Percentiles rank a stretch among this genome's conserved stretches.
Evolutionary conservation across 1,139 yeast species (phyloP).

Genomic region (Scheffersomyces illinoinensis): DNA sequence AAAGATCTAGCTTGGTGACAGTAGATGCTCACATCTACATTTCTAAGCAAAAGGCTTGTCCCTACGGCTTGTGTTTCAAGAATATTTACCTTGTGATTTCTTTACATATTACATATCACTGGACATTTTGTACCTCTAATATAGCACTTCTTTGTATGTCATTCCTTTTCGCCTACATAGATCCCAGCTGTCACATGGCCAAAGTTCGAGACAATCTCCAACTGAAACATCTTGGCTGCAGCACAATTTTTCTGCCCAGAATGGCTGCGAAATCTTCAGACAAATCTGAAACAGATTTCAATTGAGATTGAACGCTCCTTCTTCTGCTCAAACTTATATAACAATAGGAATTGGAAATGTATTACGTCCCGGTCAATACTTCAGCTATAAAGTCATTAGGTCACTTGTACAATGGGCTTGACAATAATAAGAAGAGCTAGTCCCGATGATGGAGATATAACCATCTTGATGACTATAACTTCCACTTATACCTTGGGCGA

Average conservation of each 20-base stretch:
- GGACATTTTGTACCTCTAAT: too few species aligned
- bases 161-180: not conserved
- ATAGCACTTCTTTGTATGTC: not conserved
- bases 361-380: not conserved
- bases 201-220: not conserved
- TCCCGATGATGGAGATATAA: conserved; percentile 10
- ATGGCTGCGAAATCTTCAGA: conserved; percentile 2
- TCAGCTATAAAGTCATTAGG: not conserved
- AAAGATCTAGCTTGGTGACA: too few species aligned
- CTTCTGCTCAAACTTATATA: not conserved
- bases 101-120: too few species aligned
- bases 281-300: conserved; percentile 9
- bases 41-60: too few species aligned
- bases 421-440: not conserved
- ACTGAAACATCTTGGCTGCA: not conserved
- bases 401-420: conserved; percentile 9
- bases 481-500: conserved; percentile 17
- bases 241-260: conserved; percentile 7
- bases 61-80: too few species aligned
- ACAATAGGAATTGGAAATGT: not conserved
- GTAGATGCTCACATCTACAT: too few species aligned
- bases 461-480: conserved; percentile 18
- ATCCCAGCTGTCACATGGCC: not conserved
- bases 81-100: too few species aligned
- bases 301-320: not conserved